Evolutionary conservation across 441 rosid genomes (phyloP).

Genomic region (Viola pubescens): DNA sequence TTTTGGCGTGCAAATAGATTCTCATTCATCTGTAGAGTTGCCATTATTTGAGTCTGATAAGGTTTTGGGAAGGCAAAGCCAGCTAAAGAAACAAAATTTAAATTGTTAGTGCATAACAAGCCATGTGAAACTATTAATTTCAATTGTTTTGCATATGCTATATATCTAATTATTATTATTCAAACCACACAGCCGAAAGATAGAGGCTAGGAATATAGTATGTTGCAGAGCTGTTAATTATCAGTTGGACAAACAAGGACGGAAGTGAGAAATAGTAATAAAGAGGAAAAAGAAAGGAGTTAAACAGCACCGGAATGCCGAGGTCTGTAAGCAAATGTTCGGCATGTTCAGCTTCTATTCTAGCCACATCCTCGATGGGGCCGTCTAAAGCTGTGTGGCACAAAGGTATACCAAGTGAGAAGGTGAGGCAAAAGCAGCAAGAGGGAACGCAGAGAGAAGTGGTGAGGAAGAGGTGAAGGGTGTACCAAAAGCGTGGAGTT

Average conservation of each 20-base stretch:
- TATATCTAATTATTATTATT: no score
- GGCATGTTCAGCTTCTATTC: slow-evolving; percentile 65
- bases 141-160: no score
- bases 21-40: no score
- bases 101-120: no score
- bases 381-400: slow-evolving; percentile 57
- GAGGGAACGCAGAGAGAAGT: neutral
- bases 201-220: neutral
- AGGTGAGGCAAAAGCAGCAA: neutral
- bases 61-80: no score
- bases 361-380: slow-evolving; percentile 93
- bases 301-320: slow-evolving; percentile 61
- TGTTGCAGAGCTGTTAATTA: no score
- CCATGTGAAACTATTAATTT: no score
- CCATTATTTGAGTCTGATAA: no score
- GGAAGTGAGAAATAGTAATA: neutral
- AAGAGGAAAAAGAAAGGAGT: neutral
- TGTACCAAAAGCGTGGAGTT: slow-evolving; percentile 49
- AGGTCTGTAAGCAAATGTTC: slow-evolving; percentile 55
- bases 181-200: neutral
- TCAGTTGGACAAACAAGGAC: neutral
- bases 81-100: no score
- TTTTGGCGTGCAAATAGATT: no score
- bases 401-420: neutral
- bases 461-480: neutral